These are phyloP conservation scores for Rhododendron ovatum DNA, from an alignment of 148 eudicot genomes.

Conservation along the genomic window DNA sequence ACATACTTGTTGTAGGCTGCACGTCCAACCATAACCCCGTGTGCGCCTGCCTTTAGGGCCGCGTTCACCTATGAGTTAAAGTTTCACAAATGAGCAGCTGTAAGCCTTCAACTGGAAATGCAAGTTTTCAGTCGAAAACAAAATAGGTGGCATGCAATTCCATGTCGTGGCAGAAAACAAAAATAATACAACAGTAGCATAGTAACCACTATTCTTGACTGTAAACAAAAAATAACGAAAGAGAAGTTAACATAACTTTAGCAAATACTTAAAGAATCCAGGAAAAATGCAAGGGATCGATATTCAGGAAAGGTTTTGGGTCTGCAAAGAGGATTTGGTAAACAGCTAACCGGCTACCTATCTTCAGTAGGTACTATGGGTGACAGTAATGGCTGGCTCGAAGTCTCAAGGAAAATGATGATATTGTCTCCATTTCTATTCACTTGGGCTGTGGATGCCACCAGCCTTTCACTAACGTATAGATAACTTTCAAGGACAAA, in stretches of 20 bases:
- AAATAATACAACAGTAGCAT: background rate
- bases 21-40: constrained; percentile 96
- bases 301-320: background rate
- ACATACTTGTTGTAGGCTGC: constrained; percentile 77
- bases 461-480: background rate
- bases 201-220: background rate
- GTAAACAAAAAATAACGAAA: background rate
- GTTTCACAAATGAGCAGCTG: background rate
- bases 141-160: background rate
- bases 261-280: background rate
- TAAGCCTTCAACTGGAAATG: background rate
- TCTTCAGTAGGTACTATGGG: background rate
- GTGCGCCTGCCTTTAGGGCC: constrained; percentile 82
- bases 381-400: background rate
- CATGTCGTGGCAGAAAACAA: background rate
- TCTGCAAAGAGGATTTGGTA: background rate
- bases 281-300: background rate
- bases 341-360: background rate
- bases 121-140: background rate
- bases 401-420: background rate
- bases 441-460: background rate
- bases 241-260: background rate
- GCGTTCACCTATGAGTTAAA: constrained; percentile 62
- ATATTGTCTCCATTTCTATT: background rate
- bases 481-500: background rate